Conservation (phyloP, 176 grass and related monocot species). For the Ensete ventricosum region DNA sequence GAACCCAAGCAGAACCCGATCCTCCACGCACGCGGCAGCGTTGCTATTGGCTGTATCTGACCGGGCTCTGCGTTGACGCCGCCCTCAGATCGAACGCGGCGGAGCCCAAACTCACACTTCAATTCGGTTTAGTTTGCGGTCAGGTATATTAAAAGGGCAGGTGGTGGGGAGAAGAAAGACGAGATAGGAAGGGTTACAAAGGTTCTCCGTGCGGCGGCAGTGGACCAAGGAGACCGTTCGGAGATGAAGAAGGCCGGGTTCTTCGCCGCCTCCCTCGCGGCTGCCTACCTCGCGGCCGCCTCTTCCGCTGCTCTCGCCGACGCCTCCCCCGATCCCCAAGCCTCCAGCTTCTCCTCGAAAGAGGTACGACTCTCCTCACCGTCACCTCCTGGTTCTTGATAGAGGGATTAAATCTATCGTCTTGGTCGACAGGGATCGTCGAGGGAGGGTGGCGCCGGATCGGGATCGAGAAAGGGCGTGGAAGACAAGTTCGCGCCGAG, state of each 20-base stretch:
- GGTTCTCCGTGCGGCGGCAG: too few relatives aligned
- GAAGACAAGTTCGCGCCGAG: slow-evolving; percentile 9
- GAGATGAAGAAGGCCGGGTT: neutral
- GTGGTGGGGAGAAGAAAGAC: neutral
- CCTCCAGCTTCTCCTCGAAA: neutral
- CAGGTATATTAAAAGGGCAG: neutral
- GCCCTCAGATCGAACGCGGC: neutral
- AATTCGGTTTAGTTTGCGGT: neutral
- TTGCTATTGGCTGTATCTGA: too few relatives aligned
- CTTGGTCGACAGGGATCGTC: neutral
- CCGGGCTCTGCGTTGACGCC: neutral
- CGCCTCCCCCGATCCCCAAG: neutral
- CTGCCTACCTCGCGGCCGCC: neutral
- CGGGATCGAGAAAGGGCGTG: neutral
- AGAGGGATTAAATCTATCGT: neutral
- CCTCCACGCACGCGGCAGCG: neutral
- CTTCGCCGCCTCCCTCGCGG: neutral
- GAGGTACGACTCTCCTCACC: neutral
- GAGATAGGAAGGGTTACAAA: neutral
- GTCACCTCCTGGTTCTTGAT: neutral
- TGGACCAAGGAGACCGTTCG: neutral
- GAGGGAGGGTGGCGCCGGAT: neutral
- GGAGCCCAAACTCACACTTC: neutral
- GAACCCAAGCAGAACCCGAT: neutral
- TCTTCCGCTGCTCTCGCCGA: neutral